Base-by-base conservation (phyloP, 2,329 filamentous ascomycete species). In the Penicillium sp. region DNA sequence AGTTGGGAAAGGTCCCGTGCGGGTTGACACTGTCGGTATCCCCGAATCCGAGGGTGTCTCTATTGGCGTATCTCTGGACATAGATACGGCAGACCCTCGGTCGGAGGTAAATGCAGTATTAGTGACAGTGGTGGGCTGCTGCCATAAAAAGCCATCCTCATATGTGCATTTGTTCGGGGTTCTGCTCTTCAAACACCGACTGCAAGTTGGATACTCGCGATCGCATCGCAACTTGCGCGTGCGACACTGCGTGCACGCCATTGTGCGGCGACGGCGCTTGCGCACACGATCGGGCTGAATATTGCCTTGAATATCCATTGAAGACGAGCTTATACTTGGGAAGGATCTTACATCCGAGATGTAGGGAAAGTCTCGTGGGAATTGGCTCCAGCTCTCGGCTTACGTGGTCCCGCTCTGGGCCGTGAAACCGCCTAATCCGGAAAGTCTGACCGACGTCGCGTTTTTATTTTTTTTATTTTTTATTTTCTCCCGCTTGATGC, bases 201-300 rank as follows among this genome's bases (percentile, higher is more conserved):
- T 66, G 56, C 75, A 78, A 3, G 68, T 67, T 10, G 75, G 75
- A 67, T 74, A 77, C 34, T 72, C 71, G 36, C 75, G 72, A 59
- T 78, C 76, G 56, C 76, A 78, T 57, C 73, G 75, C 34, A 78
- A 64, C 60, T 78, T 78, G 45, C 75, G 66, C 53, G 68, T 72
- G 53, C 76, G 73, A 59, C 76, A 78, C 36, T 74, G 74, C 19
- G 71, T 70, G 59, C 76, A 78, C 16, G 76, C 74, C 60, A 77
- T 70, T 10, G 76, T 75, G 25, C 75, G 70, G 23, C 75, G 65
- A 55, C 72, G 71, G 31, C 75, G 65, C 62, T 76, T 76, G 31
- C 73, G 73, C 53, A 70, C 70, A 43, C 70, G 67, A 9, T 68
- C 68, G 34, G 65, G 57, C 51, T 57, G 64, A 25, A 16, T n/a